Conservation (phyloP, 352 stramenopile species). For the Thraustochytrium striatum region DNA sequence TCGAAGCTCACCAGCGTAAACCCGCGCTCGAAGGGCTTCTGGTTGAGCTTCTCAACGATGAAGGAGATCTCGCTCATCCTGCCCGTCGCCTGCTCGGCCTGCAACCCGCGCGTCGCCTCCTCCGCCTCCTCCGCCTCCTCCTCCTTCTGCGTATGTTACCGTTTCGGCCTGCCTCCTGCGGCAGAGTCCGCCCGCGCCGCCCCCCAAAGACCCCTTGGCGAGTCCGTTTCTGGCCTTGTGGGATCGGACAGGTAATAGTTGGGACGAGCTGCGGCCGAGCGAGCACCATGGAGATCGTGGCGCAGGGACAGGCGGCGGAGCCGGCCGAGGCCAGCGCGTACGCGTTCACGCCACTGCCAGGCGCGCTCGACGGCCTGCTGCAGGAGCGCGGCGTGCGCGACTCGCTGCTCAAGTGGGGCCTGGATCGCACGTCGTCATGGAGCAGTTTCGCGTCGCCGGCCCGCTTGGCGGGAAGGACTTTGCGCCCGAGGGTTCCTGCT, state of each 20-base stretch:
- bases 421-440: slow-evolving; percentile 14
- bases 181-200: no score
- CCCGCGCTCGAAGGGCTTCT: slow-evolving; percentile 68
- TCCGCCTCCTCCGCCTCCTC: not conserved
- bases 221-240: no score
- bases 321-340: not conserved
- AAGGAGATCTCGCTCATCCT: slow-evolving; percentile 81
- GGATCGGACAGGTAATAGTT: no score
- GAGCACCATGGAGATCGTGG: no score
- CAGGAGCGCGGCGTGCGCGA: not conserved
- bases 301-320: no score
- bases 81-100: not conserved
- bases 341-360: not conserved
- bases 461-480: not conserved
- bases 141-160: no score
- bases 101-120: not conserved
- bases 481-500: not conserved
- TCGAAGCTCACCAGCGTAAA: slow-evolving; percentile 77
- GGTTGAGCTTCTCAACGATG: slow-evolving; percentile 87
- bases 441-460: slow-evolving; percentile 3
- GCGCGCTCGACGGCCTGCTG: not conserved
- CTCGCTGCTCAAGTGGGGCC: not conserved
- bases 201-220: no score
- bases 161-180: no score
- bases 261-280: no score